Evolutionary conservation across 306 rosid species (phyloP), one percentile per base, ranked within the genome.

Genomic region (Vachellia pachyceras): DNA sequence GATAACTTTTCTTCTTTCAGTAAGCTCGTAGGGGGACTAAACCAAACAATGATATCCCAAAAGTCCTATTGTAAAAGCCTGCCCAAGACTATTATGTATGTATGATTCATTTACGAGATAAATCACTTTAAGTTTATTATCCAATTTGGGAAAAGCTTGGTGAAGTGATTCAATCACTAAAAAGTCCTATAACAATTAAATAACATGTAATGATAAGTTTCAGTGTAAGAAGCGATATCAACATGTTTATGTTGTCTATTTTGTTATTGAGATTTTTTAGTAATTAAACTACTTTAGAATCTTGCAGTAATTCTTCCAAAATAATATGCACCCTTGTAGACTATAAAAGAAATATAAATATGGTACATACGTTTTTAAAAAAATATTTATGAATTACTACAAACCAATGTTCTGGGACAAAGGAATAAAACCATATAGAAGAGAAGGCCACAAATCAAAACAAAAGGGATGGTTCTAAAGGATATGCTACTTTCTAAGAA

Each of bases 401-500:
- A 55, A 22, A 22, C 4, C 14, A 4, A 55, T 20, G 10, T 5
- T 50, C 15, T 3, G 33, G 33, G 65, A 61, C 68, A 61, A 61
- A 29, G 68, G 68, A 61, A 61, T 29, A 29, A 61, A 29, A 29
- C 68, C 68, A 25, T 6, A 17, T 17, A 22, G 20, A 55, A n/a
- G 11, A 29, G 33, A 29, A 29, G 33, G 0, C 40, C 46, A 45
- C 22, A 23, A 55, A 69, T 29, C n/a, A 17, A 17, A 57, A 2
- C 23, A 64, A 46, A 46, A 71, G 25, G 90, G 29, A 89, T 89
- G 77, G 87, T 87, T 73, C 88, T 54, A 79, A 42, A 52, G 89
- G 86, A 89, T 89, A 89, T 89, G 83, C 92, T 60, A 69, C 39
- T 78, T 40, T 72, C 61, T 20, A 74, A 68, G n/a, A 82, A 75